Evolutionary conservation across 2,329 filamentous ascomycete genomes (phyloP).

Genomic region (Epichloe typhina): DNA sequence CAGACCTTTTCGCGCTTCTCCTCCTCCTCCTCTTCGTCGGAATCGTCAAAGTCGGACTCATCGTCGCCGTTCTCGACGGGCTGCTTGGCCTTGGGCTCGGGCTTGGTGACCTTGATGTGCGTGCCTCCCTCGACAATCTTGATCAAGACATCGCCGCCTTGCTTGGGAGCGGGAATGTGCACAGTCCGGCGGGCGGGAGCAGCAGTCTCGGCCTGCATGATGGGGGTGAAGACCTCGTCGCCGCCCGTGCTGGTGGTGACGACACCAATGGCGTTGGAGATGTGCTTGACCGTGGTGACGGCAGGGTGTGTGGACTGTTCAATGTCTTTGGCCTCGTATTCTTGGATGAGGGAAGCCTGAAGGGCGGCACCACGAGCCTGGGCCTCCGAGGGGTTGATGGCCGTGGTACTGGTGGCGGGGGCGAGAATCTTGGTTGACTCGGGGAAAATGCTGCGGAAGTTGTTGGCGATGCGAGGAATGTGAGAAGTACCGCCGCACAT

Average conservation of each 20-base stretch:
- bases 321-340: slow-evolving; percentile 88
- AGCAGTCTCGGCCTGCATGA: slow-evolving; percentile 77
- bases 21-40: slow-evolving; percentile 70
- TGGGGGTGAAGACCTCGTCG: slow-evolving; percentile 61
- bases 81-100: slow-evolving; percentile 66
- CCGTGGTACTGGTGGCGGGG: slow-evolving; percentile 61
- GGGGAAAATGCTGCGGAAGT: slow-evolving; percentile 70
- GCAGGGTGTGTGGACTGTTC: slow-evolving; percentile 92
- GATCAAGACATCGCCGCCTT: slow-evolving; percentile 77
- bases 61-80: slow-evolving; percentile 48
- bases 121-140: slow-evolving; percentile 78
- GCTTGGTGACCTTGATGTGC: slow-evolving; percentile 87
- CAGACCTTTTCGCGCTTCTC: slow-evolving; percentile 83
- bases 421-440: slow-evolving; percentile 66
- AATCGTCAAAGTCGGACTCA: slow-evolving; percentile 44
- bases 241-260: slow-evolving; percentile 48
- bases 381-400: slow-evolving; percentile 90
- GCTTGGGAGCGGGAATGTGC: slow-evolving; percentile 61
- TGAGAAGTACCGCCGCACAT: slow-evolving; percentile 85
- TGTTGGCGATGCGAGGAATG: slow-evolving; percentile 81
- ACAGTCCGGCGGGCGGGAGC: slow-evolving; percentile 78
- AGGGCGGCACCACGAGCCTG: slow-evolving; percentile 83
- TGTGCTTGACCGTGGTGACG: slow-evolving; percentile 87
- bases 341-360: slow-evolving; percentile 85
- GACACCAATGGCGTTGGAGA: slow-evolving; percentile 78